Evolutionary conservation across 2,329 filamentous ascomycete species (phyloP).

Genomic region (Sporothrix globosa): DNA sequence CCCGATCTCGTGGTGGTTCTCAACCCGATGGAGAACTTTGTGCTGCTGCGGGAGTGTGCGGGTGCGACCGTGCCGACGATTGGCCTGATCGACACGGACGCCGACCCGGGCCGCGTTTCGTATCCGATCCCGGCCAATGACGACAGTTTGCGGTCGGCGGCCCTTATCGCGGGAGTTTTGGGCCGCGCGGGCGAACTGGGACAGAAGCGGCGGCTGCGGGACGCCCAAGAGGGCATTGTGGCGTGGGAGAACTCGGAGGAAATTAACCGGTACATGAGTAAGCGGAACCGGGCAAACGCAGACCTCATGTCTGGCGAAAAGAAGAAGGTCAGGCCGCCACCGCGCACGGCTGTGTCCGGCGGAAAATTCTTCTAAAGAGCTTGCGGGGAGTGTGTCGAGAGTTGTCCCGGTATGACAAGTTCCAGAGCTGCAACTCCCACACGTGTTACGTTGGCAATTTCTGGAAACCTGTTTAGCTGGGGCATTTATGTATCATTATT

Average conservation of each 20-base stretch:
- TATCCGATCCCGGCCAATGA: conserved; percentile 97
- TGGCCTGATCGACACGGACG: conserved; percentile 91
- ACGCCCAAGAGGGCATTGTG: conserved; percentile 64
- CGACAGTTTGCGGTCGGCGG: conserved; percentile 82
- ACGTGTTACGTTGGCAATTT: neutral
- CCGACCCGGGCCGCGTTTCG: conserved; percentile 89
- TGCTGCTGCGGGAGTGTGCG: conserved; percentile 87
- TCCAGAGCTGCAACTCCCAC: neutral
- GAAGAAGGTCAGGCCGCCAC: neutral
- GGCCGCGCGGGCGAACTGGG: conserved; percentile 82
- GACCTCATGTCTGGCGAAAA: neutral
- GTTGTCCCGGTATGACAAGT: neutral
- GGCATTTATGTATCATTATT: conserved; percentile 11
- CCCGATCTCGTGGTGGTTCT: conserved; percentile 91
- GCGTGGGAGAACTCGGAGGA: conserved; percentile 56
- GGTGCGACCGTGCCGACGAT: conserved; percentile 89
- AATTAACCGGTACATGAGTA: conserved; percentile 9
- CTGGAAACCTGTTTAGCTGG: neutral
- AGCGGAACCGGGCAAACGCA: neutral
- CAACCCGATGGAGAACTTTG: conserved; percentile 91
- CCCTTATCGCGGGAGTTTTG: conserved; percentile 81
- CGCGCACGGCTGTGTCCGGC: neutral
- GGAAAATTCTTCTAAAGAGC: conserved; percentile 4
- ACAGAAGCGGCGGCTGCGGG: conserved; percentile 65
- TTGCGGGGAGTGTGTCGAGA: neutral